Evolutionary conservation across 176 grass and related monocot species (phyloP).

Genomic region (Puccinellia tenuiflora): DNA sequence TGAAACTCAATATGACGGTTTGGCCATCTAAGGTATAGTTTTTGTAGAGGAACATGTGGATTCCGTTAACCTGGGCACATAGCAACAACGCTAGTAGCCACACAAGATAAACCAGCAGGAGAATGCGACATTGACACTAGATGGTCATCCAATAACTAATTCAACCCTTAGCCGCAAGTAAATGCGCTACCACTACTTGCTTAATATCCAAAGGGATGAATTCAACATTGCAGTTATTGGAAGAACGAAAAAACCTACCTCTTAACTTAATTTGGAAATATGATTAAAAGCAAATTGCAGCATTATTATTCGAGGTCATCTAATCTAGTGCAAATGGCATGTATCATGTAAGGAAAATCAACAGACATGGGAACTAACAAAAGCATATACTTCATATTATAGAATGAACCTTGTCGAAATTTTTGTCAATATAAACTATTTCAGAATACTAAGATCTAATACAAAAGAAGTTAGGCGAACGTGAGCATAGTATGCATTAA

Average conservation of each 20-base stretch:
- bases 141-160: neutral
- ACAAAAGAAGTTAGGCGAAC: neutral
- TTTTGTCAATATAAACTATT: neutral
- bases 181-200: neutral
- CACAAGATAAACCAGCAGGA: neutral
- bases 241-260: neutral
- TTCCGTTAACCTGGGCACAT: neutral
- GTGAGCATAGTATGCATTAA: neutral
- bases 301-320: neutral
- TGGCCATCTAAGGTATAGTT: neutral
- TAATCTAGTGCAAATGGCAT: neutral
- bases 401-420: neutral
- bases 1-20: neutral
- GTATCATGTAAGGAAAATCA: neutral
- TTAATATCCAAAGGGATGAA: neutral
- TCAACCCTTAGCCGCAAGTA: neutral
- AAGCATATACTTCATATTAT: slow-evolving; percentile 10
- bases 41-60: neutral
- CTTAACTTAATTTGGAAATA: neutral
- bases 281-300: neutral
- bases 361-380: neutral
- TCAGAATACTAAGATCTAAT: neutral
- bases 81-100: neutral
- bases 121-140: neutral
- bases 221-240: neutral